Conservation (phyloP, 106 monocot species). For the Acanthochlamys bracteata region DNA sequence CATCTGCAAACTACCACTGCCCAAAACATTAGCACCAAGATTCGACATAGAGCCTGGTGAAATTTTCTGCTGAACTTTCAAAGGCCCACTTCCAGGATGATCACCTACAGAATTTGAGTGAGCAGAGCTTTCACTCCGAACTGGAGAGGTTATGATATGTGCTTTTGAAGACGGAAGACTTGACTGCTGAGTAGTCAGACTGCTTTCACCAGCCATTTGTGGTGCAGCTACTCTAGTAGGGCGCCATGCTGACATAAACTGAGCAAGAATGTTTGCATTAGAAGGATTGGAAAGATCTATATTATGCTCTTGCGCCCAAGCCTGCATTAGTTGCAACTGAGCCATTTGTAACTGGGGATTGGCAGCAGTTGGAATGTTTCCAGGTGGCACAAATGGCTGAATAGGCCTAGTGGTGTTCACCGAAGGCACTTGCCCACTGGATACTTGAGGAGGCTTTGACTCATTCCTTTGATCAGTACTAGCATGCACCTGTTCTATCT, state of each 20-base stretch:
- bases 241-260: slow-evolving; percentile 66
- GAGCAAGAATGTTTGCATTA: slow-evolving; percentile 60
- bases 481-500: slow-evolving; percentile 23
- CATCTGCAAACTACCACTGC: slow-evolving; percentile 30
- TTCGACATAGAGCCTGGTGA: slow-evolving; percentile 22
- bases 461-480: slow-evolving; percentile 42
- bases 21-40: slow-evolving; percentile 7
- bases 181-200: slow-evolving; percentile 13
- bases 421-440: slow-evolving; percentile 25
- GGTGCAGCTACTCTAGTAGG: slow-evolving; percentile 36
- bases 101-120: slow-evolving; percentile 37
- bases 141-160: slow-evolving; percentile 35
- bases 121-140: slow-evolving; percentile 51
- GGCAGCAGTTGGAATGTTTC: slow-evolving; percentile 27
- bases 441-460: slow-evolving; percentile 31
- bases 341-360: slow-evolving; percentile 51
- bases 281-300: slow-evolving; percentile 72
- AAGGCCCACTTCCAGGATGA: slow-evolving; percentile 22
- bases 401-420: slow-evolving; percentile 27
- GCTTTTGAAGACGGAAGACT: slow-evolving; percentile 34
- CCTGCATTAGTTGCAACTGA: slow-evolving; percentile 68
- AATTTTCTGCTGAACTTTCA: slow-evolving; percentile 28
- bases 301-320: slow-evolving; percentile 80
- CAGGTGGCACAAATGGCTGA: slow-evolving; percentile 30
- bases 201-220: slow-evolving; percentile 44